Base-by-base conservation (phyloP, 2,329 filamentous ascomycete genomes). In the Clarireedia homoeocarpa region DNA sequence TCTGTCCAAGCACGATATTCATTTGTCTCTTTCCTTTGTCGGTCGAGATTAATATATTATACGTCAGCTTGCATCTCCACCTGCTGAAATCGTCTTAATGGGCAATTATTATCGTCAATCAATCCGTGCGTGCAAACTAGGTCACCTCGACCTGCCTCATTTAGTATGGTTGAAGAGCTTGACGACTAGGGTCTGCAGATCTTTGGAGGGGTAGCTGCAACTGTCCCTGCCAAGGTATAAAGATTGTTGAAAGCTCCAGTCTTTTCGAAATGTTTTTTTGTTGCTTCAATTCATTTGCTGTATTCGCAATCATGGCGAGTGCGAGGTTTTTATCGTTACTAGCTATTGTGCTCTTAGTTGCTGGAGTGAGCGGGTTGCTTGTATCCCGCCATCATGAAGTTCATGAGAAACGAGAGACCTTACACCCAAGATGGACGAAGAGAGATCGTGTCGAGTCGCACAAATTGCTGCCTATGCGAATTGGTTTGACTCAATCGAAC, bases 401-500 rank as follows among this genome's bases (percentile, higher is more conserved):
- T 12, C 64, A 66, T 38, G 64, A 66, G 54, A 65, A 61, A 45
- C 51, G 64, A 46, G 36, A 60, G 9, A 53, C 12, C 15, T 44
- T 61, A 42, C 59, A 58, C 34, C 57, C 57, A n/a, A 59, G 58
- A 57, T 66, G 62, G 64, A 57, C 52, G n/a, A 66, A 63, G 44
- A 56, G 56, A 54, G 62, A 60, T 30, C 56, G 59, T 14, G 58
- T 63, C 5, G 53, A 63, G 26, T 53, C 63, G 26, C 56, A 62
- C 20, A 60, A 58, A 24, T 27, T 64, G 4, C 50, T 66, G 20
- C 63, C 59, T n/a, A 62, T 66, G 60, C 50, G 64, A 20, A 61
- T 66, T 62, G 63, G 63, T 3, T 48, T 66, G 23, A 52, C 60
- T 9, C 63, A 66, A 24, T 53, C 48, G 6, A 65, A 65, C 42